Base-by-base conservation (phyloP, 106 monocot species). In the Agapanthus africanus region DNA sequence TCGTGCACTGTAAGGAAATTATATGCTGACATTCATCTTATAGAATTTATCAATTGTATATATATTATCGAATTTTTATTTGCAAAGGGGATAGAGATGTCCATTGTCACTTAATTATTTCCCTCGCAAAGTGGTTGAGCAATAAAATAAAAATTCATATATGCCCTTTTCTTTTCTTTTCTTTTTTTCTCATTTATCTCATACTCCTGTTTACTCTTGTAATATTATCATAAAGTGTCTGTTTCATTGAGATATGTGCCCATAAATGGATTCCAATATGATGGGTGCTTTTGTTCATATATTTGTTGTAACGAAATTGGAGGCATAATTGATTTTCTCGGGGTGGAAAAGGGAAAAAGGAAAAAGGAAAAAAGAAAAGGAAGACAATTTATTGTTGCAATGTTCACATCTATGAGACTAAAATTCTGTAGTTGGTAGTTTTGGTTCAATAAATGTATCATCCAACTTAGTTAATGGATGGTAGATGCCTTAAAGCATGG, bases 191-290 rank as follows among this genome's bases (percentile, higher is more conserved):
- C 49, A 49, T 5, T 15, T 15, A 28, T 30, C 15, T 14, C 30
- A 31, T 11, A 0, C 16, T 30, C 4, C 52, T 52, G 26, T 23
- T 23, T 7, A 18, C 11, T 16, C 11, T 4, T 13, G 11, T n/a
- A 0, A n/a, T n/a, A n/a, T n/a, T n/a, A 25, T 1, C 25, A 1
- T 10, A 14, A 54, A 54, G 1, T 13, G 0, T 26, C 52, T 54
- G 52, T 10, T 54, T 25, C 52, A 54, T 54, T 54, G 52, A 50
- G 22, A 54, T 54, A n/a, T n/a, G n/a, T n/a, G n/a, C n/a, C n/a
- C n/a, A n/a, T n/a, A n/a, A n/a, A n/a, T n/a, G n/a, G n/a, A n/a
- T n/a, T n/a, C n/a, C n/a, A n/a, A n/a, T n/a, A n/a, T n/a, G n/a
- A n/a, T n/a, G n/a, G n/a, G n/a, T n/a, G n/a, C n/a, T n/a, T n/a